These are phyloP conservation scores for Vigna unguiculata DNA, from an alignment of 306 rosid genomes.

Conservation along the genomic window DNA sequence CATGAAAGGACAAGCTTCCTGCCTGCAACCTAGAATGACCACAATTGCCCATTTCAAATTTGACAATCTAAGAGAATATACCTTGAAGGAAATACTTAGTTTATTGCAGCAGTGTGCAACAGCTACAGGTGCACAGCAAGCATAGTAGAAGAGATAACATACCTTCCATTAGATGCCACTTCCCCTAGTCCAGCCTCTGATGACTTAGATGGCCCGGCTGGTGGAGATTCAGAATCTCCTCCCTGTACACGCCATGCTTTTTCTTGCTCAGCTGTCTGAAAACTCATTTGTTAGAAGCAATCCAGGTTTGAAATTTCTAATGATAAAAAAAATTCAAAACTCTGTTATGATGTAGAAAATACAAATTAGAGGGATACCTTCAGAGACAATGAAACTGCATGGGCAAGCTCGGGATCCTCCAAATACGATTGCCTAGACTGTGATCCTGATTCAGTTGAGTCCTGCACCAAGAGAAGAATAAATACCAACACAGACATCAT, in stretches of 20 bases:
- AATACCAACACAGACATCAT: slow-evolving; percentile 36
- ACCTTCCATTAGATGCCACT: slow-evolving; percentile 76
- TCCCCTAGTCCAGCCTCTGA: slow-evolving; percentile 64
- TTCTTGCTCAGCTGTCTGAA: slow-evolving; percentile 84
- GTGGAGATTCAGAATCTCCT: slow-evolving; percentile 52
- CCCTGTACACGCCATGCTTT: slow-evolving; percentile 58
- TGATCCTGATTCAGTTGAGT: slow-evolving; percentile 56
- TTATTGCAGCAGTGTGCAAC: slow-evolving; percentile 24
- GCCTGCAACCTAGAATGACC: slow-evolving; percentile 70
- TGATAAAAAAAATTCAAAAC: slow-evolving; percentile 29
- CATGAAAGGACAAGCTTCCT: slow-evolving; percentile 74
- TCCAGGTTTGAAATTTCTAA: slow-evolving; percentile 46
- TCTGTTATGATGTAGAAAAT: neutral
- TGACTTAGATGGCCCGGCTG: slow-evolving; percentile 54
- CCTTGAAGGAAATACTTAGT: slow-evolving; percentile 18
- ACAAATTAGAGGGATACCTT: slow-evolving; percentile 57
- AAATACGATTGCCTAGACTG: slow-evolving; percentile 57
- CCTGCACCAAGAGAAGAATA: slow-evolving; percentile 59
- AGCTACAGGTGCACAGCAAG: neutral
- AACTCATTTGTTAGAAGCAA: slow-evolving; percentile 48
- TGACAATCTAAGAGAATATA: slow-evolving; percentile 12
- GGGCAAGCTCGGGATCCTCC: slow-evolving; percentile 86
- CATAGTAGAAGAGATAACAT: slow-evolving; percentile 32
- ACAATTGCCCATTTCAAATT: slow-evolving; percentile 46
- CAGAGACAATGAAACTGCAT: slow-evolving; percentile 81